Percentiles rank a stretch among this genome's conserved stretches.
Evolutionary conservation across 2,329 filamentous ascomycete genomes (phyloP).

Genomic region (Alternaria viburni): DNA sequence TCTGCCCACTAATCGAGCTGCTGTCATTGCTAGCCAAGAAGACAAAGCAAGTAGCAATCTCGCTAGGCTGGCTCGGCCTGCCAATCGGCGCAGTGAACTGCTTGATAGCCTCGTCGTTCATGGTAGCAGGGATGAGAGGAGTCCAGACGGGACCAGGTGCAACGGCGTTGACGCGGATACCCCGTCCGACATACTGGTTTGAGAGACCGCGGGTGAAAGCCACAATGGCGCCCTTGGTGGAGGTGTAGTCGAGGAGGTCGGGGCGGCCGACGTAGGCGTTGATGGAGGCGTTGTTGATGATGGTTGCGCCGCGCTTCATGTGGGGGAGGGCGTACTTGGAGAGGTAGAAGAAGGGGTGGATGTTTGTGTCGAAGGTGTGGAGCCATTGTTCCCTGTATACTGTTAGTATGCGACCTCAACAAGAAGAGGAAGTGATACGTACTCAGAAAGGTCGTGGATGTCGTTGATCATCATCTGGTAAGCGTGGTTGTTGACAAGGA

Average conservation of each 20-base stretch:
- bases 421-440: slow-evolving; percentile 36
- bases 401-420: slow-evolving; percentile 9
- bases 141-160: slow-evolving; percentile 70
- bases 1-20: slow-evolving; percentile 75
- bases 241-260: slow-evolving; percentile 82
- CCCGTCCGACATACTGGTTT: slow-evolving; percentile 74
- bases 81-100: slow-evolving; percentile 78
- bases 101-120: slow-evolving; percentile 66
- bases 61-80: slow-evolving; percentile 77
- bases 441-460: slow-evolving; percentile 75
- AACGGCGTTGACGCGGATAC: slow-evolving; percentile 78
- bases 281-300: slow-evolving; percentile 87
- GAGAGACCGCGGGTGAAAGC: slow-evolving; percentile 79
- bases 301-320: slow-evolving; percentile 74
- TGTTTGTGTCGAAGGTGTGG: slow-evolving; percentile 81
- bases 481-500: slow-evolving; percentile 75
- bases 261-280: slow-evolving; percentile 83
- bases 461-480: slow-evolving; percentile 76
- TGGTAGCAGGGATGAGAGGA: slow-evolving; percentile 51
- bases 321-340: slow-evolving; percentile 78
- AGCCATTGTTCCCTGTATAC: slow-evolving; percentile 73
- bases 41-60: slow-evolving; percentile 82
- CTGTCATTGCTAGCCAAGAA: slow-evolving; percentile 80
- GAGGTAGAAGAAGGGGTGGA: slow-evolving; percentile 81
- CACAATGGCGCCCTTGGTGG: slow-evolving; percentile 78